Evolutionary conservation across 768 basidiomycete genomes (phyloP), one percentile per base, ranked within the genome.

Genomic region (Zangia roseola): DNA sequence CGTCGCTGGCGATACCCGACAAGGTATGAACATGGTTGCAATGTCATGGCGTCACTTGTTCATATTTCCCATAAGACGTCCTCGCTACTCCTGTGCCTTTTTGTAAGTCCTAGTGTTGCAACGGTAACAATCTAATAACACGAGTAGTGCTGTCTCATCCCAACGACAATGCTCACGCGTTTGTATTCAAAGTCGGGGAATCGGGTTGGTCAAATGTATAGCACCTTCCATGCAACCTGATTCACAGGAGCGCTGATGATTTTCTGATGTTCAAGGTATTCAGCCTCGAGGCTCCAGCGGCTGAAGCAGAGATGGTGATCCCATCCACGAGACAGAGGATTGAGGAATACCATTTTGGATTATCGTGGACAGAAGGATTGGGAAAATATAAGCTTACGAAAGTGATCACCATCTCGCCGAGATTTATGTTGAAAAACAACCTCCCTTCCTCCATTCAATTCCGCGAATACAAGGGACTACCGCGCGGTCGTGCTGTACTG

Each of bases 331-430:
- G 72, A 25, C 83, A 83, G 44, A 82, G 75, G 53, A 70, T 77
- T 3, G 83, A 88, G 40, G 82, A 86, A 62, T 77, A 84, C 44
- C 89, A 94, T 63, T 68, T 91, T 39, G 97, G 95, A 2, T 59
- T 99, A 33, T 94, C 93, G 5, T 98, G 94, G 82, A 78, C 81
- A 16, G 94, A 95, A 68, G 97, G 94, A 2, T 73, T 86, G n/a
- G 97, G 97, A 30, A 97, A 97, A 74, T 98, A 97, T 68, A 97
- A 97, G 63, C 73, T 98, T 28, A 88, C 87, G 23, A 98, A 97
- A 71, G 86, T 97, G 56, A 84, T 99, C 55, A 94, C 90, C 0
- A 71, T 98, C 31, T 77, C 89, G 8, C 97, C 97, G 23, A 83
- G 97, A 39, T 98, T 94, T 73, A 71, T 98, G 54, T 68, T 98